Evolutionary conservation across 73 alveolate species (phyloP), one percentile per base, ranked within the genome.

Genomic region (Paraurostyla sp.): DNA sequence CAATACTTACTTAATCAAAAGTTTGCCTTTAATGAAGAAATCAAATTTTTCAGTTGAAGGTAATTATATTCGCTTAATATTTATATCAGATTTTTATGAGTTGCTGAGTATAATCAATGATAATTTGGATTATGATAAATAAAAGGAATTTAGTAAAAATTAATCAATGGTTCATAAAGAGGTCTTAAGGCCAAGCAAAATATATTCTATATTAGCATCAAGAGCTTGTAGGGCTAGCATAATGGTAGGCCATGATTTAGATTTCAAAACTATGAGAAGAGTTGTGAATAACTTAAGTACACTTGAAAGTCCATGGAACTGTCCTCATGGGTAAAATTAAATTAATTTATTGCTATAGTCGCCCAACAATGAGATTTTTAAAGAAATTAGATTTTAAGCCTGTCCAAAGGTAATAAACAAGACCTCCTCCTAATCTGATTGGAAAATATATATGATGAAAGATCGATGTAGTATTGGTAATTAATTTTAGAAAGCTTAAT

Each of bases 231-330:
- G 99, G 88, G 88, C 91, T 83, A 94, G 99, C 0, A 96, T 96
- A 16, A 98, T 97, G 99, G 94, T 98, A 45, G 99, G 99, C 0
- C 91, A 82, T 4, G 92, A 94, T 32, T 71, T 98, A 49, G 95
- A 93, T 83, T 50, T 63, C 51, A 54, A 62, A 52, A 78, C 95
- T 62, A 98, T 98, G 99, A 93, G 86, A 60, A 92, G 92, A 71
- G 91, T 98, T 40, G 94, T 97, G 11, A 49, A 80, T n/a, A 96
- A 97, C 83, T 88, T 98, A 92, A 57, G 97, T 11, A 87, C 92
- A 45, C 84, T 98, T 15, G 93, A 95, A 56, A 90, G 97, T 29
- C 99, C 99, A 0, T 98, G 99, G 99, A 97, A 97, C 92, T 98
- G 99, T 69, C 99, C 99, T 45, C 99, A 98, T 92, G 99, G 86